Conservation (phyloP, 148 eudicot genomes). For the Salicornia ramosissima region DNA sequence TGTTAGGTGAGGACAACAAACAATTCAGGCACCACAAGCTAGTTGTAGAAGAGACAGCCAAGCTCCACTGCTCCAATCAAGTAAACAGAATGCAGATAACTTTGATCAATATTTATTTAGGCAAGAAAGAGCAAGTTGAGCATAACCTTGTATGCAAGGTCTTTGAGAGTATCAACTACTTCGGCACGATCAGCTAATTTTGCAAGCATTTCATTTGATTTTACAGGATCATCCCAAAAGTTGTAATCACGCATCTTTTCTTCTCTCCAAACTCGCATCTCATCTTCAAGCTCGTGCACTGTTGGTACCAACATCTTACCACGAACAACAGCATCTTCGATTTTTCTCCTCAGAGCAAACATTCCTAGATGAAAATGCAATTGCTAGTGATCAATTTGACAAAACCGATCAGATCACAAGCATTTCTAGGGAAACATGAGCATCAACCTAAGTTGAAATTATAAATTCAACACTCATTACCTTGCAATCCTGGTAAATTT, state of each 20-base stretch:
- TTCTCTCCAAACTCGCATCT: constrained; percentile 50
- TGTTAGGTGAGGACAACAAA: neutral
- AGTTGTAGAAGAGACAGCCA: neutral
- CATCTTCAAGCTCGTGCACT: constrained; percentile 74
- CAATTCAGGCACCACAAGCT: neutral
- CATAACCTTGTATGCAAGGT: constrained; percentile 64
- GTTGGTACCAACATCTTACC: constrained; percentile 66
- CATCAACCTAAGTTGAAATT: neutral
- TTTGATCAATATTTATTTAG: neutral
- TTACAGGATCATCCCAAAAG: constrained; percentile 71
- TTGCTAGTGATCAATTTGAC: neutral
- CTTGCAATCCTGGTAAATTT: neutral
- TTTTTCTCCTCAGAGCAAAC: constrained; percentile 73
- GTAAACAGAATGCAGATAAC: neutral
- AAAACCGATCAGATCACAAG: neutral
- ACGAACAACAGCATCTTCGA: constrained; percentile 67
- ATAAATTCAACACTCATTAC: neutral
- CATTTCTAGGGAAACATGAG: neutral
- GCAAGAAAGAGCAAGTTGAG: constrained; percentile 14
- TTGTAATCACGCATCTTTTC: constrained; percentile 47
- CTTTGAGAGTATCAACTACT: constrained; percentile 74
- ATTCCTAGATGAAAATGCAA: constrained; percentile 39
- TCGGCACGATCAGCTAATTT: constrained; percentile 67
- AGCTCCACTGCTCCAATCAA: neutral
- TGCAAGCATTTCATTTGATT: constrained; percentile 62